Evolutionary conservation across 345 rosid genomes (phyloP).

Genomic region (Eucalyptus grandis): DNA sequence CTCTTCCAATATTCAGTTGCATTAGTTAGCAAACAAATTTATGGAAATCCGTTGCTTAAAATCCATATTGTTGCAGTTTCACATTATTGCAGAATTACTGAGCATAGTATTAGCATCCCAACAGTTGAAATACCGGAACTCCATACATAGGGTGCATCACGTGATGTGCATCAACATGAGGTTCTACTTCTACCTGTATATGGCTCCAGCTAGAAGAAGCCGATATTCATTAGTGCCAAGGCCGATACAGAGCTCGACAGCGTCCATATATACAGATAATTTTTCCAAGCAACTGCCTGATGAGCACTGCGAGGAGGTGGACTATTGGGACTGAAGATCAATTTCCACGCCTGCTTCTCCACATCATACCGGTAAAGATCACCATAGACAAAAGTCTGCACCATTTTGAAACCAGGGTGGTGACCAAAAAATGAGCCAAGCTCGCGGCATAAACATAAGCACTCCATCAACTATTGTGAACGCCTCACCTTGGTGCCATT

Average conservation of each 20-base stretch:
- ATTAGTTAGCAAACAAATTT: too few species aligned
- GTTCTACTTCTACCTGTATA: too few species aligned
- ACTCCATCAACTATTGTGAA: not conserved
- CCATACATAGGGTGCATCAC: too few species aligned
- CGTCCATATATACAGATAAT: slow-evolving; percentile 82
- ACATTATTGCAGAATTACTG: too few species aligned
- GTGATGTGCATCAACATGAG: too few species aligned
- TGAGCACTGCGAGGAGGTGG: slow-evolving; percentile 99
- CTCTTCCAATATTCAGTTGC: too few species aligned
- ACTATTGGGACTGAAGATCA: slow-evolving; percentile 83
- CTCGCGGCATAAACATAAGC: not conserved
- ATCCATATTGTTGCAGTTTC: not conserved
- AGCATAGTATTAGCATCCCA: too few species aligned
- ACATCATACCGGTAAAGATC: slow-evolving; percentile 81
- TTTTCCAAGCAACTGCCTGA: slow-evolving; percentile 97
- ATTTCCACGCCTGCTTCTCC: slow-evolving; percentile 88
- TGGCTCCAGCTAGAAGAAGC: too few species aligned
- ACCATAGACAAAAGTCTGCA: slow-evolving; percentile 87
- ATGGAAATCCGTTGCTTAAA: too few species aligned
- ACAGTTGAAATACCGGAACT: too few species aligned
- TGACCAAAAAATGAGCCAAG: not conserved
- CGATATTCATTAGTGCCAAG: too few species aligned
- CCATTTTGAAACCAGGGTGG: not conserved
- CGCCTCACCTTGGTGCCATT: slow-evolving; percentile 73
- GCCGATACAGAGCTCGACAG: too few species aligned